These are phyloP conservation scores for Metschnikowia matae DNA, from an alignment of 805 yeast species.

Conservation along the genomic window DNA sequence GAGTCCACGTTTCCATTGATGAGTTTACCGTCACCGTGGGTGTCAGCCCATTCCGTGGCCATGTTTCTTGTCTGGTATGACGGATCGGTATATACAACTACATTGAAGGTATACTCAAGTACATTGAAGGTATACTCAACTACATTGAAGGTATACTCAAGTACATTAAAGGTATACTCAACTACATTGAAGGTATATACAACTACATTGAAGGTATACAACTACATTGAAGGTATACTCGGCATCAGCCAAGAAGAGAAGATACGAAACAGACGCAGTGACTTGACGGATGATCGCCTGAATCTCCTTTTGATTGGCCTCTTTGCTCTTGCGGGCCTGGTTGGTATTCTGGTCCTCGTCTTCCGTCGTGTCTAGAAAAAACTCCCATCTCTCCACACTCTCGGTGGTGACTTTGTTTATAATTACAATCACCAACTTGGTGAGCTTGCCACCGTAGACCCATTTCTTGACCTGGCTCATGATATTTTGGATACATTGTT, in stretches of 20 bases:
- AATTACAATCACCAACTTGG: conserved; percentile 68
- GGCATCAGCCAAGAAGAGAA: conserved; percentile 61
- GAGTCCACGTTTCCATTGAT: conserved; percentile 54
- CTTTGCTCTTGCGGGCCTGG: conserved; percentile 28
- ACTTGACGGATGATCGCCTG: conserved; percentile 84
- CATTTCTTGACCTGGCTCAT: conserved; percentile 62
- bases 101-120: conserved; percentile 85
- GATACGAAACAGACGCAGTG: conserved; percentile 79
- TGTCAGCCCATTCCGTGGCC: conserved; percentile 83
- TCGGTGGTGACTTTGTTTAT: conserved; percentile 63
- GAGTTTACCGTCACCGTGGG: conserved; percentile 52
- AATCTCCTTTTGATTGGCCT: conserved; percentile 66
- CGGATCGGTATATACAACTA: conserved; percentile 76
- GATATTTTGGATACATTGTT: conserved; percentile 60
- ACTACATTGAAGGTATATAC: too few species aligned
- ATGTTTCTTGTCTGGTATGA: conserved; percentile 45
- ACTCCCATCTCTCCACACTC: conserved; percentile 83
- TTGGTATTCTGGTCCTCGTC: conserved; percentile 2
- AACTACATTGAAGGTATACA: too few species aligned
- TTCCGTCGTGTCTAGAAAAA: conserved; percentile 48
- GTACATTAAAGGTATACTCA: too few species aligned
- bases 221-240: too few species aligned
- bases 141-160: too few species aligned
- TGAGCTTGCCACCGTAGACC: conserved; percentile 67
- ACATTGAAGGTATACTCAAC: too few species aligned